Base-by-base conservation (phyloP, 2,329 filamentous ascomycete genomes). In the Pseudocercospora fijiensis region DNA sequence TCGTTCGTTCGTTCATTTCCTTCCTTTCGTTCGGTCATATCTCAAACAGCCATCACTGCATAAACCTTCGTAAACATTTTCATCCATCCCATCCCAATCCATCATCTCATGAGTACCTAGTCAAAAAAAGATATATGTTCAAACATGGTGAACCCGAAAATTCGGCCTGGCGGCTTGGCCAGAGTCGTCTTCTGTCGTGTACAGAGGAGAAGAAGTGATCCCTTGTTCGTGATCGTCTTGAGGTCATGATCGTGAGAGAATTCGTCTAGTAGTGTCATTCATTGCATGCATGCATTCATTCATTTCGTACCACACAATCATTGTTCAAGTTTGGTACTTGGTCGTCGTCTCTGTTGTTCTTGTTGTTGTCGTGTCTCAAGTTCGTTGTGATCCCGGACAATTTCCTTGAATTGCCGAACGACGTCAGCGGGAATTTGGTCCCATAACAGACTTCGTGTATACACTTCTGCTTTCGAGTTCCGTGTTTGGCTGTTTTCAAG, bases 351-450 rank as follows among this genome's bases (percentile, higher is more conserved):
- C 37, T 41, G 52, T 56, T 56, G 60, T 26, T 63, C 65, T 37
- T 67, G 65, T 43, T 70, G 64, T 33, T 72, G 71, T 20, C 70
- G 69, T 4, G 65, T 49, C 37, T 76, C 74, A 56, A 73, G 69
- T 30, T 73, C 68, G 9, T 71, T 67, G 27, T 72, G 70, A 51
- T 95, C 90, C 68, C 90, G 87, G 71, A 96, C 90, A 85, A 96
- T 92, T 78, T 91, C 90, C 73, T 90, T 91, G 81, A 98, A 98
- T 76, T 94, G 92, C 71, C 88, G 87, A 60, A 99, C 92, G 56
- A 98, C 92, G 69, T 98, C 92, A 71, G 87, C 85, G 13, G 95
- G 93, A 71, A 98, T 93, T 78, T 93, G 91, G 74, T 97, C 92
- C 91, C 92, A 96, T 63, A 98, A 87, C 66, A 98, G 84, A 67